Conservation (phyloP, 106 monocot genomes). For the Narthecium ossifragum region DNA sequence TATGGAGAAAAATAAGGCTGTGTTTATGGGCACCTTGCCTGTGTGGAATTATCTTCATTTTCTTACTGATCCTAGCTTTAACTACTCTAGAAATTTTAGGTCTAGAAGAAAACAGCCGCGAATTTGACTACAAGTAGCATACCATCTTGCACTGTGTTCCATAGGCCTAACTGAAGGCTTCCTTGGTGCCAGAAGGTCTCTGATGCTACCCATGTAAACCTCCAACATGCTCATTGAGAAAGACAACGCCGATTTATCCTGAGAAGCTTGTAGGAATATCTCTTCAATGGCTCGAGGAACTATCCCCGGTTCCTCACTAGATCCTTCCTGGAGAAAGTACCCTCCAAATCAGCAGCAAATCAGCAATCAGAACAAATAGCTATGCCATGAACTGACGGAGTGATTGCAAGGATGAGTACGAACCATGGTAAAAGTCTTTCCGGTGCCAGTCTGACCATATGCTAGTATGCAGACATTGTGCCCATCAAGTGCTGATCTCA, state of each 20-base stretch:
- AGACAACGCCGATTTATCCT: slow-evolving; percentile 23
- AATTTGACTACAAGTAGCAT: too few species aligned
- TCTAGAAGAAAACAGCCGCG: too few species aligned
- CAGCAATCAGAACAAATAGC: not conserved
- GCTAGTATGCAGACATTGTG: slow-evolving; percentile 82
- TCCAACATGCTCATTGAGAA: slow-evolving; percentile 86
- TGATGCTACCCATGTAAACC: slow-evolving; percentile 74
- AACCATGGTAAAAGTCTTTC: slow-evolving; percentile 91
- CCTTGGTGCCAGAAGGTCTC: slow-evolving; percentile 47
- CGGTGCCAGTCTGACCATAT: slow-evolving; percentile 87
- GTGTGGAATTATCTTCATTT: too few species aligned
- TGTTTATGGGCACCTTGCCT: too few species aligned
- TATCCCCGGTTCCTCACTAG: slow-evolving; percentile 36
- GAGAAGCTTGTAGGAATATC: slow-evolving; percentile 43
- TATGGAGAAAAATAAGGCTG: not conserved
- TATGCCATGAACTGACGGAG: not conserved
- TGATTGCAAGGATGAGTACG: not conserved
- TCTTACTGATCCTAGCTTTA: too few species aligned
- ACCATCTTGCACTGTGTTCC: slow-evolving; percentile 24
- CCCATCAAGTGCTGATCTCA: slow-evolving; percentile 82
- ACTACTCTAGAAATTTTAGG: too few species aligned
- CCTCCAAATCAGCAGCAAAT: slow-evolving; percentile 6
- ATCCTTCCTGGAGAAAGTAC: slow-evolving; percentile 57
- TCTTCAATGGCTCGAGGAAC: slow-evolving; percentile 73
- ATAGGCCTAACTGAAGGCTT: slow-evolving; percentile 13